These are phyloP conservation scores for Didymella lethalis DNA, from an alignment of 2,329 filamentous ascomycete genomes.

Conservation along the genomic window DNA sequence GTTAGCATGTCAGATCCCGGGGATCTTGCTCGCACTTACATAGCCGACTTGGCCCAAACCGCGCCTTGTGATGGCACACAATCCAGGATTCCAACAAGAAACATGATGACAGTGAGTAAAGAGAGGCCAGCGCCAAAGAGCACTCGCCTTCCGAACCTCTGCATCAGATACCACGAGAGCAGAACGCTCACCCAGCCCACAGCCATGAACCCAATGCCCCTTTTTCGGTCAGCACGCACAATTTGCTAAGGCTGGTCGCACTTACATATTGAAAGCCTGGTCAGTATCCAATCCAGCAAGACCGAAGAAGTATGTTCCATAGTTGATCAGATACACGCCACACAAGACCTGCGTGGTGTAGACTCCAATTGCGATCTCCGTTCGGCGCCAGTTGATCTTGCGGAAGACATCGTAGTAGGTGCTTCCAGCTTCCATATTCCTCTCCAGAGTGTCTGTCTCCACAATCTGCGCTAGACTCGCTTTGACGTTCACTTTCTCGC, in stretches of 20 bases:
- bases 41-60: conserved; percentile 42
- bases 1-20: background rate
- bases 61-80: conserved; percentile 54
- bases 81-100: conserved; percentile 81
- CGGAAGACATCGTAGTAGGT: conserved; percentile 67
- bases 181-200: conserved; percentile 78
- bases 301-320: conserved; percentile 55
- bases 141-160: conserved; percentile 73
- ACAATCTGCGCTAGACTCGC: conserved; percentile 70
- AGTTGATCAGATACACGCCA: conserved; percentile 53
- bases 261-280: conserved; percentile 49
- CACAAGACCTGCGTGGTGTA: conserved; percentile 55
- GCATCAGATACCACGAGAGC: conserved; percentile 79
- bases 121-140: conserved; percentile 72
- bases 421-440: conserved; percentile 21
- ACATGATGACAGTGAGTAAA: conserved; percentile 66
- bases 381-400: conserved; percentile 77
- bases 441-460: conserved; percentile 69
- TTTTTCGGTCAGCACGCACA: background rate
- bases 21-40: conserved; percentile 41
- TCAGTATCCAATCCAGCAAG: conserved; percentile 51
- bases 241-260: background rate
- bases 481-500: conserved; percentile 48
- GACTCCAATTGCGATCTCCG: conserved; percentile 66
- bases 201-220: conserved; percentile 61